Percentiles rank a stretch among this genome's conserved stretches.
Conservation (phyloP, 2,329 filamentous ascomycete species). For the Neurospora sp. region DNA sequence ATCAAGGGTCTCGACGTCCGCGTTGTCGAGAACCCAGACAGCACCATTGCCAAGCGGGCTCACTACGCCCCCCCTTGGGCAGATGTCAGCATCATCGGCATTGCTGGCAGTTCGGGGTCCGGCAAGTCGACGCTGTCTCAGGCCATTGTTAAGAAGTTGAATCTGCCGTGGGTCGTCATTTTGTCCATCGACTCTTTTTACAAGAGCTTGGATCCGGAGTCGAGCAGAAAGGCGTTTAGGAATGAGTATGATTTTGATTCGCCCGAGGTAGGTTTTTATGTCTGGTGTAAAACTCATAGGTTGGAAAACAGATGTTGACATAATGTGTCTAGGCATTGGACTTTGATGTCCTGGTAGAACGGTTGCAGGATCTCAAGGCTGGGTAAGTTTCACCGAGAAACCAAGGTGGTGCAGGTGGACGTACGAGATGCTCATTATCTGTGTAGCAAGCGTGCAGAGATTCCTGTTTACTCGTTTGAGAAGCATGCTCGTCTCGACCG, state of each 20-base stretch:
- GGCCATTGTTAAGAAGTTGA: slow-evolving; percentile 81
- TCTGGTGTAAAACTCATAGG: no score
- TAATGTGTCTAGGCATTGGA: slow-evolving; percentile 58
- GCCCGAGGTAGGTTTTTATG: slow-evolving; percentile 47
- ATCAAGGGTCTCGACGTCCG: not conserved
- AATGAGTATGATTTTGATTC: slow-evolving; percentile 97
- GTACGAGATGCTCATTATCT: not conserved
- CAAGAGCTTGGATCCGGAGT: slow-evolving; percentile 71
- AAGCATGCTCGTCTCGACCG: slow-evolving; percentile 73
- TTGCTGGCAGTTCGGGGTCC: slow-evolving; percentile 91
- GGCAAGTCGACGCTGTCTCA: slow-evolving; percentile 89
- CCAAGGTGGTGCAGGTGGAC: not conserved
- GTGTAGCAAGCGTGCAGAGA: slow-evolving; percentile 54
- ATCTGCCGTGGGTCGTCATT: slow-evolving; percentile 96
- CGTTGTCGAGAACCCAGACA: slow-evolving; percentile 16
- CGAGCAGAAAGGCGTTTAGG: slow-evolving; percentile 69
- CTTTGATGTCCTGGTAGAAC: slow-evolving; percentile 78
- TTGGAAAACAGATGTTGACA: not conserved
- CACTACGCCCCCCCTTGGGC: slow-evolving; percentile 94
- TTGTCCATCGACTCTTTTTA: slow-evolving; percentile 99
- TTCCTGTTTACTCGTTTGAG: slow-evolving; percentile 91
- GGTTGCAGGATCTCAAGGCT: slow-evolving; percentile 74
- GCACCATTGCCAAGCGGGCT: slow-evolving; percentile 46
- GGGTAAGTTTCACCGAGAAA: slow-evolving; percentile 51
- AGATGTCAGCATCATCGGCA: slow-evolving; percentile 90